phyloP scores from a whole-genome alignment of 2,329 filamentous ascomycete species.

The Colletotrichum simmondsii region DNA sequence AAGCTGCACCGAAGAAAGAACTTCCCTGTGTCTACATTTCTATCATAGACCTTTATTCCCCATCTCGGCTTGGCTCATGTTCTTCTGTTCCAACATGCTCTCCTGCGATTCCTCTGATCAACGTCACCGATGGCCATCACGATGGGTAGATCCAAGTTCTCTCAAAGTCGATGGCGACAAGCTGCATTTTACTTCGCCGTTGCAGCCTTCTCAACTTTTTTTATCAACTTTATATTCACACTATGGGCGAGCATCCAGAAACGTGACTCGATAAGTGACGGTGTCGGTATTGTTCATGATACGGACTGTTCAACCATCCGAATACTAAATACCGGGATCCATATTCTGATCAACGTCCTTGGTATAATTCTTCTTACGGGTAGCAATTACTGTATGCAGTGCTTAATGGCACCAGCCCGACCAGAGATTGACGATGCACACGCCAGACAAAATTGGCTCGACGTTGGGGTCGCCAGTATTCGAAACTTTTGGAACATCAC shows the following conservation, averaged over 20 bases:
- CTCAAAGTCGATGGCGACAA: not conserved
- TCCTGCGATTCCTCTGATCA: not conserved
- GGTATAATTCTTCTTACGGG: not conserved
- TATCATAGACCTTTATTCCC: not conserved
- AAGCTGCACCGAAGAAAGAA: not conserved
- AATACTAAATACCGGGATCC: not conserved
- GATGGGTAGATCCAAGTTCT: not conserved
- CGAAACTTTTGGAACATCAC: not conserved
- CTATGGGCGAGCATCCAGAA: not conserved
- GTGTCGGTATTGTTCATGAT: not conserved
- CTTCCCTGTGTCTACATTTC: not conserved
- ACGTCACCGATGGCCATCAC: not conserved
- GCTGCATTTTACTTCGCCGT: not conserved
- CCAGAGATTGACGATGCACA: not conserved
- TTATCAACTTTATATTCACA: not conserved
- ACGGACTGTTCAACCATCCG: not conserved
- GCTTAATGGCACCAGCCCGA: not conserved
- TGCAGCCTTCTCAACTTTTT: not conserved
- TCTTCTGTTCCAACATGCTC: not conserved
- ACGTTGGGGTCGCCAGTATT: not conserved
- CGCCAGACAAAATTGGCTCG: not conserved
- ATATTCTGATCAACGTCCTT: not conserved
- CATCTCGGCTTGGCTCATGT: not conserved
- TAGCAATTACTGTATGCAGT: not conserved
- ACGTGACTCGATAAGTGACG: not conserved